These are phyloP conservation scores for Colletotrichum liriopes DNA, from an alignment of 2,329 filamentous ascomycete genomes.

Conservation along the genomic window DNA sequence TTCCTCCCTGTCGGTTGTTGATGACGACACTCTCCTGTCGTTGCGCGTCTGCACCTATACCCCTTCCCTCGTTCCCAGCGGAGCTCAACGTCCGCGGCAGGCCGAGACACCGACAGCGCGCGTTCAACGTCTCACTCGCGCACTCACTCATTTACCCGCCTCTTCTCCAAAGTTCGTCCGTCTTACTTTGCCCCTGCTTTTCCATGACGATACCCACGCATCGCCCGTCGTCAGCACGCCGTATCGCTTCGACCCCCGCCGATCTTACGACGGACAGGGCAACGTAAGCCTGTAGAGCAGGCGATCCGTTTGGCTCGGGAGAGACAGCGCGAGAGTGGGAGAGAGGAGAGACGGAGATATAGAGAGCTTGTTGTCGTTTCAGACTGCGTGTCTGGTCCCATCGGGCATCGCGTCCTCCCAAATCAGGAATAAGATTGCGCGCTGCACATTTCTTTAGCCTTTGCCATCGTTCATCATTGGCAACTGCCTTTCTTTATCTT, in stretches of 20 bases:
- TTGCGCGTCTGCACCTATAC: background rate
- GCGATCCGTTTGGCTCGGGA: background rate
- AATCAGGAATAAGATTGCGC: slow-evolving; percentile 30
- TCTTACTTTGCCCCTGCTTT: background rate
- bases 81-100: background rate
- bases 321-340: background rate
- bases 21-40: slow-evolving; percentile 4
- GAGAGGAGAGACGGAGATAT: background rate
- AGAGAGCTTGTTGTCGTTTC: slow-evolving; percentile 15
- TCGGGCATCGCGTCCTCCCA: slow-evolving; percentile 21
- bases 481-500: background rate
- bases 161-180: background rate
- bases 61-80: background rate
- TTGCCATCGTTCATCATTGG: too few species aligned
- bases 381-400: slow-evolving; percentile 20
- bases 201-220: background rate
- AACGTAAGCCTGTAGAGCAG: background rate
- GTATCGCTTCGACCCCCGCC: background rate
- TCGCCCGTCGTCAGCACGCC: background rate
- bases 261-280: background rate
- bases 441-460: background rate
- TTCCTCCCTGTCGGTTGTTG: slow-evolving; percentile 1
- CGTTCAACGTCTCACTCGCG: background rate
- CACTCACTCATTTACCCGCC: background rate
- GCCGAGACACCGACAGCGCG: background rate